Base-by-base conservation (phyloP, 163 green algal species). In the Trebouxia gelatinosa region DNA sequence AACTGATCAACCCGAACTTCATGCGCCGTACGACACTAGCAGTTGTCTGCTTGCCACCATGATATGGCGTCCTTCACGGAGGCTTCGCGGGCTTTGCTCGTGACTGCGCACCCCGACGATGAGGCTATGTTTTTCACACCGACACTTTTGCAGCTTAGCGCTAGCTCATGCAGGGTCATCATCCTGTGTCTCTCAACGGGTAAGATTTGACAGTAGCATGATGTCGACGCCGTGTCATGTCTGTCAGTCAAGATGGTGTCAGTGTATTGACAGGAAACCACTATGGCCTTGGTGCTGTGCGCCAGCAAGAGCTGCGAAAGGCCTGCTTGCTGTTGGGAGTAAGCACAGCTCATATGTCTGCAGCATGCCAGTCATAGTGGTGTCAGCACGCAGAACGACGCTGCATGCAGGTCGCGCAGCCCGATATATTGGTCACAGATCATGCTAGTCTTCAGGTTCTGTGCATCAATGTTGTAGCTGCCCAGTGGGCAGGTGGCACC, bases 41-140 rank as follows among this genome's bases (percentile, higher is more conserved):
- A n/a, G n/a, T n/a, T n/a, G n/a, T n/a, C n/a, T n/a, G n/a, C n/a
- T n/a, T n/a, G n/a, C n/a, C n/a, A n/a, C n/a, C n/a, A n/a, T n/a
- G n/a, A n/a, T n/a, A n/a, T n/a, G n/a, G n/a, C n/a, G n/a, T n/a
- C n/a, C n/a, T n/a, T n/a, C n/a, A n/a, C 6, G 23, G 16, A 35
- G 4, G 35, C 21, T 51, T 50, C 64, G 11, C 26, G 26, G 11
- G 64, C 11, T 21, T 29, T 97, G 43, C 74, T 97, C 0, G 85
- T 97, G 13, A 85, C 84, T 0, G 93, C 93, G 0, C 93, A 97
- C 74, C 93, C 93, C 28, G 93, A 97, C 57, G 93, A 97, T 79
- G 93, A 97, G 75, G 84, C 81, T 32, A 94, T 97, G 84, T 97
- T 97, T 78, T 97, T 97, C 59, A 78, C 83, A 3, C 90, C 89